phyloP scores from a whole-genome alignment of 2,329 filamentous ascomycete species.

The Neonectria coccinea region DNA sequence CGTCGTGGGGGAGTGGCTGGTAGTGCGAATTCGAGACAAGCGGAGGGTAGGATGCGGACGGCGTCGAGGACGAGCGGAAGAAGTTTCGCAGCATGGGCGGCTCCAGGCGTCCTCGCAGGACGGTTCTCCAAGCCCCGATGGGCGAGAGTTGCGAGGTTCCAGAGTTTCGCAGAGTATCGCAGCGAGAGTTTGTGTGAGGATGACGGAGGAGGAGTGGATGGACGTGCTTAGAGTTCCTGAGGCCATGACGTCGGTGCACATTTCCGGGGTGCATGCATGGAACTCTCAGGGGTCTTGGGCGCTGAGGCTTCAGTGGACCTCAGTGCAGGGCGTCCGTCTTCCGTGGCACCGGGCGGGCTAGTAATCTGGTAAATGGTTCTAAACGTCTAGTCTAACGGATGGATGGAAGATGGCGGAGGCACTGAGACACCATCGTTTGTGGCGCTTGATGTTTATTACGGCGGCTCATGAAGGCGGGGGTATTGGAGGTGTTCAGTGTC shows the following conservation, averaged over 20 bases:
- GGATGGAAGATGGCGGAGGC: not conserved
- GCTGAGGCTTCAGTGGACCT: not conserved
- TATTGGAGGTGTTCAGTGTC: not conserved
- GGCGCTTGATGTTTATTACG: not conserved
- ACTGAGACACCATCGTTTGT: not conserved
- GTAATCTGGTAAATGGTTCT: not conserved
- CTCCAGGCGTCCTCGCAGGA: slow-evolving; percentile 23
- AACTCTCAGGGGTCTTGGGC: not conserved
- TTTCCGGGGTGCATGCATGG: not conserved
- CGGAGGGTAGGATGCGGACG: slow-evolving; percentile 9
- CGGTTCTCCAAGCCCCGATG: slow-evolving; percentile 27
- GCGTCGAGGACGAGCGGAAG: slow-evolving; percentile 23
- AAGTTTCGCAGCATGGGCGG: slow-evolving; percentile 37
- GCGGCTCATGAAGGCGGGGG: not conserved
- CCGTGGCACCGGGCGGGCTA: not conserved
- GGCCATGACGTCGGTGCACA: slow-evolving; percentile 2
- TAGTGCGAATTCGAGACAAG: slow-evolving; percentile 36
- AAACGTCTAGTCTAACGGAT: not conserved
- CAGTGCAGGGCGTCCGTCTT: not conserved
- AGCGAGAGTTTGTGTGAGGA: slow-evolving; percentile 4
- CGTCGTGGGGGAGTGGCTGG: slow-evolving; percentile 42
- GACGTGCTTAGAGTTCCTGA: not conserved
- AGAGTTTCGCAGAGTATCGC: slow-evolving; percentile 3
- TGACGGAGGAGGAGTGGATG: slow-evolving; percentile 8
- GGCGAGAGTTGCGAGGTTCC: slow-evolving; percentile 24